Conservation (phyloP, 75 land plant species). For the Cunninghamia lanceolata region DNA sequence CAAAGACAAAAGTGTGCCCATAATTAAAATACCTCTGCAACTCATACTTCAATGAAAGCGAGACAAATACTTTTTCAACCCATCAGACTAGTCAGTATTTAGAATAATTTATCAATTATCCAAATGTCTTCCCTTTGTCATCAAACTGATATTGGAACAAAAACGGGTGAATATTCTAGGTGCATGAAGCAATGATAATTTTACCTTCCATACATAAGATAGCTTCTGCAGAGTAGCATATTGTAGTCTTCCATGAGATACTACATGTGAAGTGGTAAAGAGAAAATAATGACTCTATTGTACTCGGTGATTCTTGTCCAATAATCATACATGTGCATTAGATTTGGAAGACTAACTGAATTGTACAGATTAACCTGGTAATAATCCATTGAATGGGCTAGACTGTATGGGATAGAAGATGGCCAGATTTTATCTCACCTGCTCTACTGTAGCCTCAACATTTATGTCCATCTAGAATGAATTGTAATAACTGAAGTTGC, state of each 20-base stretch:
- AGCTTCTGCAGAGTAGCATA: not conserved
- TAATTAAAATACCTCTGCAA: not conserved
- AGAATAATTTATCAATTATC: not conserved
- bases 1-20: slow-evolving; percentile 13
- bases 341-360: not conserved
- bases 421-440: not conserved
- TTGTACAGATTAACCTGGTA: not conserved
- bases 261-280: not conserved
- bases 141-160: slow-evolving; percentile 1
- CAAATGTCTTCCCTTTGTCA: not conserved
- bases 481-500: too few species aligned
- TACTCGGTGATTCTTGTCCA: not conserved
- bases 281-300: not conserved
- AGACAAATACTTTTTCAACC: not conserved
- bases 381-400: not conserved
- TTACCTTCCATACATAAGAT: not conserved
- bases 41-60: not conserved
- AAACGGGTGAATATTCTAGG: not conserved
- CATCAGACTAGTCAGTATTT: not conserved
- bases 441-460: not conserved
- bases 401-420: not conserved
- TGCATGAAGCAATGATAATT: not conserved
- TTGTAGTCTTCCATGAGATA: not conserved
- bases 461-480: not conserved
- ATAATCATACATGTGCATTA: not conserved